These are phyloP conservation scores for Fusarium mundagurra DNA, from an alignment of 2,329 filamentous ascomycete species.

Conservation along the genomic window DNA sequence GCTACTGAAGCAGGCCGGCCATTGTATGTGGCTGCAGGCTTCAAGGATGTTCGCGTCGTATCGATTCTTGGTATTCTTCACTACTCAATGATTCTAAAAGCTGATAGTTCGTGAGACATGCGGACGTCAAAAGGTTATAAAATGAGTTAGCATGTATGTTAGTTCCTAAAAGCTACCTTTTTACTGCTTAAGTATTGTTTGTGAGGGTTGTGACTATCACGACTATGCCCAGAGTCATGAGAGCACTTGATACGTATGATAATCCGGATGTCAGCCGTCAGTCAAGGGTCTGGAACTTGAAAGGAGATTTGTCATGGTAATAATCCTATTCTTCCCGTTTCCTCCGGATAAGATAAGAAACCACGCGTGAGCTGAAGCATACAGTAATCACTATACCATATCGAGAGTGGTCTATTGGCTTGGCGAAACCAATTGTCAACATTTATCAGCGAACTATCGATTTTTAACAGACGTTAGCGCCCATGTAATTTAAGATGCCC, in stretches of 20 bases:
- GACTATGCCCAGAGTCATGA: background rate
- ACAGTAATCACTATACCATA: background rate
- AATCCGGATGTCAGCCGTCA: too few species aligned
- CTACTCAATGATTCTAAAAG: conserved; percentile 9
- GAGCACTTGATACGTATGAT: background rate
- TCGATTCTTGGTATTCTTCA: conserved; percentile 7
- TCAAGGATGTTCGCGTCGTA: background rate
- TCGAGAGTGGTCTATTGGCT: background rate
- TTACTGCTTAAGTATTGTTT: background rate
- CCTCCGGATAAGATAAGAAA: background rate
- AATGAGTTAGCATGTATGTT: too few species aligned
- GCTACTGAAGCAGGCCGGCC: conserved; percentile 9
- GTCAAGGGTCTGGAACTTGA: background rate
- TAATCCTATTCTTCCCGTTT: background rate
- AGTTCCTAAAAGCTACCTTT: background rate
- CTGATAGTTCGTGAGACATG: background rate
- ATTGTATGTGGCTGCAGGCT: background rate
- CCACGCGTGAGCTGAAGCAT: background rate
- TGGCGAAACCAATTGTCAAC: background rate
- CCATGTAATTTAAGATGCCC: background rate
- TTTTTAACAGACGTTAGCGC: background rate
- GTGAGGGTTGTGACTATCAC: background rate
- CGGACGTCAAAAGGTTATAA: too few species aligned
- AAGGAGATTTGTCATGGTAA: background rate
- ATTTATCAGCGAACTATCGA: background rate